Percentiles rank a stretch among this genome's conserved stretches.
phyloP scores from a whole-genome alignment of 306 rosid species.

The Macrotyloma uniflorum region DNA sequence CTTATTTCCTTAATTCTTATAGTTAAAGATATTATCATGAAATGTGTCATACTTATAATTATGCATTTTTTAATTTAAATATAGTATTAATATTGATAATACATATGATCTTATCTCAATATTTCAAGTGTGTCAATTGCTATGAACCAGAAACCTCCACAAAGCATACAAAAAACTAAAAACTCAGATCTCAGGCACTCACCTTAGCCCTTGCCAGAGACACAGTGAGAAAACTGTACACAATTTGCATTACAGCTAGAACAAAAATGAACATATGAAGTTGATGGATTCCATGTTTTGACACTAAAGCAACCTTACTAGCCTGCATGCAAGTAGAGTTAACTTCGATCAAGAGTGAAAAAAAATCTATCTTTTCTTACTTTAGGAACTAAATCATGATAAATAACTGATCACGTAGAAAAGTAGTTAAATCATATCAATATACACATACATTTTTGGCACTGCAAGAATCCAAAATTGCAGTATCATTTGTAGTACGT shows the following conservation, averaged over 20 bases:
- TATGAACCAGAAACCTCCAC: too few relatives aligned
- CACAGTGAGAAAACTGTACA: constrained; percentile 22
- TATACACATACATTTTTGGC: constrained; percentile 12
- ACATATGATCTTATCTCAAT: too few relatives aligned
- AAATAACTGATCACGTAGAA: not conserved
- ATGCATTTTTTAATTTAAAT: too few relatives aligned
- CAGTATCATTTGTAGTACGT: not conserved
- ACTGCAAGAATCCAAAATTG: constrained; percentile 18
- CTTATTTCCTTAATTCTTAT: too few relatives aligned
- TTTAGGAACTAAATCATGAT: not conserved
- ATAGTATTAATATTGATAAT: too few relatives aligned
- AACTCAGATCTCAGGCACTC: not conserved
- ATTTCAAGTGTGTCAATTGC: too few relatives aligned
- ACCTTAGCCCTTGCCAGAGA: constrained; percentile 31
- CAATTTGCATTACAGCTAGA: constrained; percentile 25
- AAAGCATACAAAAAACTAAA: not conserved
- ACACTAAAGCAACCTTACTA: not conserved
- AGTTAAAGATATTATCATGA: too few relatives aligned
- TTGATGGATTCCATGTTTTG: constrained; percentile 21
- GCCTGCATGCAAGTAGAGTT: constrained; percentile 5
- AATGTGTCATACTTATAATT: too few relatives aligned
- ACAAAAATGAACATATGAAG: constrained; percentile 25
- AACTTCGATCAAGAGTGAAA: not conserved
- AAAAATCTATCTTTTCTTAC: not conserved
- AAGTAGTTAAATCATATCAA: not conserved